phyloP scores from a whole-genome alignment of 75 land plant genomes.

The Larix kaempferi region DNA sequence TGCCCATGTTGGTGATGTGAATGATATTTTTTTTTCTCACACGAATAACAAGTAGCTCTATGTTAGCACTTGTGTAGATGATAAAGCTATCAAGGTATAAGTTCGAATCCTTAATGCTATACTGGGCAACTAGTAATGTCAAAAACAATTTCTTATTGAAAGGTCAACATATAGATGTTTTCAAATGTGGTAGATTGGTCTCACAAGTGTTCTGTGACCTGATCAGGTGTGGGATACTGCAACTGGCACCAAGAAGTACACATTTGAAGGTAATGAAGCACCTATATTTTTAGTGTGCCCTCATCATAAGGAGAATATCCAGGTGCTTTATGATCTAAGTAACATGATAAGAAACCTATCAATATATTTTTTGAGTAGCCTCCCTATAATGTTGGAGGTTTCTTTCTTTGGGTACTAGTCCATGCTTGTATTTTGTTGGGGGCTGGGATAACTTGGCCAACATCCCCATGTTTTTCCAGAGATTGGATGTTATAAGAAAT shows the following conservation, averaged over 20 bases:
- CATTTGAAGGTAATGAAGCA: conserved; percentile 76
- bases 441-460: too few relatives aligned
- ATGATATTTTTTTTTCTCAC: conserved; percentile 85
- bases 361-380: too few relatives aligned
- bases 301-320: conserved; percentile 76
- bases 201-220: not conserved
- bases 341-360: too few relatives aligned
- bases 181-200: not conserved
- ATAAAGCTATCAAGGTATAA: conserved; percentile 80
- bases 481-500: too few relatives aligned
- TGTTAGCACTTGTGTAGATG: conserved; percentile 92
- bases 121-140: too few relatives aligned
- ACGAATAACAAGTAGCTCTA: conserved; percentile 83
- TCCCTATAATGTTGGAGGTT: too few relatives aligned
- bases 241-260: conserved; percentile 21
- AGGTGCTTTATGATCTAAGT: conserved; percentile 15
- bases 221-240: conserved; percentile 33
- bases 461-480: too few relatives aligned
- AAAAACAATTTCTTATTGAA: too few relatives aligned
- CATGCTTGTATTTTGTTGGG: too few relatives aligned
- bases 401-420: too few relatives aligned
- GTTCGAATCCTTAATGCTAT: too few relatives aligned
- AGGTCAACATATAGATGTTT: too few relatives aligned
- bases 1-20: conserved; percentile 89
- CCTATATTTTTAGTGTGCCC: conserved; percentile 76